Evolutionary conservation across 441 rosid species (phyloP).

Genomic region (Arabidopsis hybrid): DNA sequence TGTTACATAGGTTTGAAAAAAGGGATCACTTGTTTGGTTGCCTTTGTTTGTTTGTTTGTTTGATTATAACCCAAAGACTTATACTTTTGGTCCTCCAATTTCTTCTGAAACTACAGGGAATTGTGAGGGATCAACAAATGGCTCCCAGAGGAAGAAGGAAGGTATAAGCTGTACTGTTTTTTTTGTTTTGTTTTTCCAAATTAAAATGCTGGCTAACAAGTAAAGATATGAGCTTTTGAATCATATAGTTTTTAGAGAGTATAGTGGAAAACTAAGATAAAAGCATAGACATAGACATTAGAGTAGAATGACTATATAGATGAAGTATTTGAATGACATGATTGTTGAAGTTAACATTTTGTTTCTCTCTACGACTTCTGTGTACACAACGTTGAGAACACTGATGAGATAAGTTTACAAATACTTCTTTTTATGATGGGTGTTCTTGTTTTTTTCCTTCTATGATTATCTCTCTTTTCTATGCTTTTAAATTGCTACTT

Average conservation of each 20-base stretch:
- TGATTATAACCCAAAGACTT: conserved; percentile 24
- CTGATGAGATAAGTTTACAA: conserved; percentile 57
- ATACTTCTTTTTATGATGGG: background rate
- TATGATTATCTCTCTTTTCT: background rate
- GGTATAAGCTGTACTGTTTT: conserved; percentile 21
- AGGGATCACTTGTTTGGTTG: background rate
- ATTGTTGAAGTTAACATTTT: conserved; percentile 66
- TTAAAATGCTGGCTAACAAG: background rate
- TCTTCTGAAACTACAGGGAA: background rate
- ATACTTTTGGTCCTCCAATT: conserved; percentile 3
- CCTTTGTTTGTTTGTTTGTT: background rate
- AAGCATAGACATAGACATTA: background rate
- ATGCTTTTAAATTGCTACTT: background rate
- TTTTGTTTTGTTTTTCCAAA: background rate
- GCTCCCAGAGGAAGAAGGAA: conserved; percentile 33
- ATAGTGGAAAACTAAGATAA: background rate
- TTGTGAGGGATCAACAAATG: conserved; percentile 19
- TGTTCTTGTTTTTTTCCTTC: background rate
- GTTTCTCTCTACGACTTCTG: conserved; percentile 57
- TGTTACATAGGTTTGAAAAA: background rate
- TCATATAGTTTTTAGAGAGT: background rate
- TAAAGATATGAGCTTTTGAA: background rate
- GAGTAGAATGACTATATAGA: background rate
- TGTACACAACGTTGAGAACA: conserved; percentile 64
- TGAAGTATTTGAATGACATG: conserved; percentile 58